Base-by-base conservation (phyloP, 345 rosid species). In the Mallotus nudiflorus region DNA sequence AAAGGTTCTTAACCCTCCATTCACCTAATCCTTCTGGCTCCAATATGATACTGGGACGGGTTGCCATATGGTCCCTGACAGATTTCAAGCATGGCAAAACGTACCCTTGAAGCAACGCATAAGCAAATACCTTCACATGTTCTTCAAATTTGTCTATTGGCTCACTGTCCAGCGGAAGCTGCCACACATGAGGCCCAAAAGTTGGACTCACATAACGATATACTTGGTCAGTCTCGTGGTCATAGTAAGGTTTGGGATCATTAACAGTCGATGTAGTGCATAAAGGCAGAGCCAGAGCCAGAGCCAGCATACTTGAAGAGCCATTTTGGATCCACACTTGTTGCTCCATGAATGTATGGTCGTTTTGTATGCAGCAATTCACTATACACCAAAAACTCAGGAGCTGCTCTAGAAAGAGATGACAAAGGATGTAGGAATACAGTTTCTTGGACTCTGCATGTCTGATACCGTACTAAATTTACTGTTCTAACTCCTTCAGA, bases 291-390 rank as follows among this genome's bases (percentile, higher is more conserved):
- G n/a, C 9, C 9, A 9, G 13, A 4, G 11, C 46, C 11, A 42
- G 11, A 80, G 58, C 57, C 61, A 4, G 85, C 94, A 56, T 88
- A 83, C 63, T 87, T 78, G 46, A 88, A 84, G 16, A 93, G 89
- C 98, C 98, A 93, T 40, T 89, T 89, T 5, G 94, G 57, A 69
- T 83, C 85, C 45, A 91, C 90, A 2, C 86, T 71, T 2, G 97
- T 91, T 0, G 95, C 96, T 71, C 95, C 96, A 56, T 87, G 89
- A 84, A 94, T 85, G 81, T 94, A 94, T 6, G 94, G 91, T 63
- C 90, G 80, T 70, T 85, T 94, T 65, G 91, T 84, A 28, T 79
- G 83, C 25, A 89, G 68, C 70, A 91, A 82, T 80, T 89, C 98
- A 53, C 85, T 84, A 77, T 91, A 93, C 37, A 88, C 97, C 81